These are phyloP conservation scores for Sugiyamaella boreocaroliniensis DNA, from an alignment of 805 yeast genomes.

Conservation along the genomic window DNA sequence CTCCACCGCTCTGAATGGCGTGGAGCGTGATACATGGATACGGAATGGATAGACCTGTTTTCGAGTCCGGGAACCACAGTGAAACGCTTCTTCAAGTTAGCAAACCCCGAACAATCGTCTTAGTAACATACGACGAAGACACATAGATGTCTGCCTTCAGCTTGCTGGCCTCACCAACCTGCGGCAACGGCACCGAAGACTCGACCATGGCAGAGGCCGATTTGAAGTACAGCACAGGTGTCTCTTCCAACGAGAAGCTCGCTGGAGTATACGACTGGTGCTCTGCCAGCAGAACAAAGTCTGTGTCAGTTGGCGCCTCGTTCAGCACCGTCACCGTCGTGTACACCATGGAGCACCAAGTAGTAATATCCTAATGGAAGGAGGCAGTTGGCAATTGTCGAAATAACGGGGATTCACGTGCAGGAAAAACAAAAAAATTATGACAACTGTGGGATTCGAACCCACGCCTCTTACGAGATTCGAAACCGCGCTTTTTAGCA, in stretches of 20 bases:
- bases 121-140: conserved; percentile 22
- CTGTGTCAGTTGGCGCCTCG: conserved; percentile 15
- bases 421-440: conserved; percentile 29
- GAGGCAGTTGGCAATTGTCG: neutral
- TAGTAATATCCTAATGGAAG: neutral
- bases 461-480: conserved; percentile 82
- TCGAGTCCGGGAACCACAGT: conserved; percentile 20
- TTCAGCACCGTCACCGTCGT: conserved; percentile 1
- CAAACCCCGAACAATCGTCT: neutral
- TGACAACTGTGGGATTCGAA: conserved; percentile 82
- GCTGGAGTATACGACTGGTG: conserved; percentile 31
- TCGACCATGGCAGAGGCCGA: conserved; percentile 7
- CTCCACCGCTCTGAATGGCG: conserved; percentile 19
- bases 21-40: conserved; percentile 24
- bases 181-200: neutral
- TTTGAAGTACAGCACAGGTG: conserved; percentile 25
- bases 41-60: conserved; percentile 19
- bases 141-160: conserved; percentile 18
- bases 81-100: neutral
- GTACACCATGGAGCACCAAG: neutral
- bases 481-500: conserved; percentile 18
- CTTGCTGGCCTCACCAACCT: neutral
- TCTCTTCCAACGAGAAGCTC: conserved; percentile 28
- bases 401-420: neutral
- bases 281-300: conserved; percentile 24